A percentile compares a stretch with the other conserved stretches of the same genome.
These are phyloP conservation scores for Rhamnella rubrinervis DNA, from an alignment of 331 rosid species.

Conservation along the genomic window DNA sequence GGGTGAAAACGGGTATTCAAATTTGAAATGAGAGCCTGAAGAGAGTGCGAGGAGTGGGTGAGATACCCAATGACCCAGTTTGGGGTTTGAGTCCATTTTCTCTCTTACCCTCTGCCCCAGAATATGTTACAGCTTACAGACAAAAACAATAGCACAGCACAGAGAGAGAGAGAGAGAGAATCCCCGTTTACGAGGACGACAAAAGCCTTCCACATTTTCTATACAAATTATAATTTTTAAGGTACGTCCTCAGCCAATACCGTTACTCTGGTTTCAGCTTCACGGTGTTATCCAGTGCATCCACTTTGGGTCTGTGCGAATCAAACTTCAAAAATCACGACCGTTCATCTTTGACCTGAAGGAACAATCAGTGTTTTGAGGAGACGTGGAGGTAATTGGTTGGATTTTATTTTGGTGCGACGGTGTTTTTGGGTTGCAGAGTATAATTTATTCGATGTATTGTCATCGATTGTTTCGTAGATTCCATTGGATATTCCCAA, in stretches of 20 bases:
- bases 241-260: conserved; percentile 22
- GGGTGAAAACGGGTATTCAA: conserved; percentile 30
- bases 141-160: conserved; percentile 33
- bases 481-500: conserved; percentile 37
- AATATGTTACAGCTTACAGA: conserved; percentile 46
- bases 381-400: too few species aligned
- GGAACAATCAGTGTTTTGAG: too few species aligned
- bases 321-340: background rate
- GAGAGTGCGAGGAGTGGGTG: conserved; percentile 14
- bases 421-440: background rate
- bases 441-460: background rate
- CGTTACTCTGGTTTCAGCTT: conserved; percentile 15
- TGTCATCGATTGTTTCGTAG: background rate
- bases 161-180: conserved; percentile 16
- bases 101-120: conserved; percentile 39
- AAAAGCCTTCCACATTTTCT: conserved; percentile 30
- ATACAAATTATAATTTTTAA: conserved; percentile 5
- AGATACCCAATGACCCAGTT: conserved; percentile 36
- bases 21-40: conserved; percentile 31
- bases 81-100: conserved; percentile 39
- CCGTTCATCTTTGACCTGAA: background rate
- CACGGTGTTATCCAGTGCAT: conserved; percentile 2
- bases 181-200: conserved; percentile 48
- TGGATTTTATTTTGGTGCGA: too few species aligned
- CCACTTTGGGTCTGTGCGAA: conserved; percentile 19